A percentile compares a stretch with the other conserved stretches of the same genome.
phyloP scores from a whole-genome alignment of 1,284 basidiomycete species.

The Malassezia brasiliensis region DNA sequence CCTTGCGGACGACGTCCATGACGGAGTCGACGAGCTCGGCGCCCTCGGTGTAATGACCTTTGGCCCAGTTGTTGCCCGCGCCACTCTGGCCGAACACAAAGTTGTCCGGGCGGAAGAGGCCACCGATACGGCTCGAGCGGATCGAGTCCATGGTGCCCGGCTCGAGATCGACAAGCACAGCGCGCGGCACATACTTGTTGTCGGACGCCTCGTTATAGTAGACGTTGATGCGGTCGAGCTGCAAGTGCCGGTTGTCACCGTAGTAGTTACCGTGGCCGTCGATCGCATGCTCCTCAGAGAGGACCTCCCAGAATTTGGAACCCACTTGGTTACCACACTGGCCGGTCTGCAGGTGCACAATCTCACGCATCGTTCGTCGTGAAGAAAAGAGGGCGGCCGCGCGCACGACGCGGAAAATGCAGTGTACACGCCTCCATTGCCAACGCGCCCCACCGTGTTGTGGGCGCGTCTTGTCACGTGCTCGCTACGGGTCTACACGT shows the following conservation, averaged over 20 bases:
- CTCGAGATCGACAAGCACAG: constrained; percentile 71
- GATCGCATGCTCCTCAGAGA: constrained; percentile 95
- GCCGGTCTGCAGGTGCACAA: constrained; percentile 48
- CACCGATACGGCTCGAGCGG: constrained; percentile 58
- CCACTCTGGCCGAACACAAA: constrained; percentile 58
- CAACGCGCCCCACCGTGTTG: constrained; percentile 7
- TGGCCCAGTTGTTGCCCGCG: constrained; percentile 57
- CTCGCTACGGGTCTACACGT: constrained; percentile 22
- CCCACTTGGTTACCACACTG: constrained; percentile 50
- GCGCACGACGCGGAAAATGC: constrained; percentile 1
- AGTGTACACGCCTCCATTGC: constrained; percentile 9
- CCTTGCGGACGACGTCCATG: constrained; percentile 57
- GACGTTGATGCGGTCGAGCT: constrained; percentile 78
- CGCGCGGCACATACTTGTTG: constrained; percentile 82
- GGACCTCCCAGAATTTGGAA: constrained; percentile 96
- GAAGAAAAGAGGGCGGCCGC: background rate
- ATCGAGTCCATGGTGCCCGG: constrained; percentile 95
- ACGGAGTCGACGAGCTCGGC: constrained; percentile 57
- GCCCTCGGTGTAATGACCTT: constrained; percentile 52
- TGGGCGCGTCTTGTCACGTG: constrained; percentile 14
- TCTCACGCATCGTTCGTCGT: constrained; percentile 18
- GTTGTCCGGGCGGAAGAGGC: constrained; percentile 56
- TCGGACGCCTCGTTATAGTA: constrained; percentile 48
- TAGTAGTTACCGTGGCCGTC: constrained; percentile 79
- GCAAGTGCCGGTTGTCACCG: constrained; percentile 83